These are phyloP conservation scores for Nicotiana paniculata DNA, from an alignment of 257 asterid species.

Conservation along the genomic window DNA sequence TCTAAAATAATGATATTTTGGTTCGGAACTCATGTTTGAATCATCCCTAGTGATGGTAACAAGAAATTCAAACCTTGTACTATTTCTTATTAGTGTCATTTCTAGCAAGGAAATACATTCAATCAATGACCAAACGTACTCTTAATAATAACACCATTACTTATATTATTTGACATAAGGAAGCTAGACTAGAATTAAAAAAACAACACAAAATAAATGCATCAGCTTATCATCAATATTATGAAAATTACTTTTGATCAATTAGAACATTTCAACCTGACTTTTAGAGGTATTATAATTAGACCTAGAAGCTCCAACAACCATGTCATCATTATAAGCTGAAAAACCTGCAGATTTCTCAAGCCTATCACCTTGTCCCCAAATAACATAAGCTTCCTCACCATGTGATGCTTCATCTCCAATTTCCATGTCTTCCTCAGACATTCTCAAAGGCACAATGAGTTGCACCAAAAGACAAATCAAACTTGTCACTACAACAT, in stretches of 20 bases:
- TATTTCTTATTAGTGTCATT: not conserved
- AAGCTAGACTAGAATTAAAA: not conserved
- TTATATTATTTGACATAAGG: not conserved
- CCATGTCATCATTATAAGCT: conserved; percentile 28
- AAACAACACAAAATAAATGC: not conserved
- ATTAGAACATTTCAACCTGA: conserved; percentile 37
- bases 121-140: not conserved
- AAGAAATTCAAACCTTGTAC: not conserved
- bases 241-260: not conserved
- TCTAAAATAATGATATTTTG: too few species aligned
- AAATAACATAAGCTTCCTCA: conserved; percentile 69
- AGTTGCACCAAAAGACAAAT: conserved; percentile 35
- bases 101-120: not conserved
- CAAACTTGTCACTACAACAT: conserved; percentile 44
- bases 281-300: conserved; percentile 13
- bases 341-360: conserved; percentile 37
- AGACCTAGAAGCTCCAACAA: not conserved
- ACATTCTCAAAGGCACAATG: conserved; percentile 58
- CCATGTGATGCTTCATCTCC: conserved; percentile 83
- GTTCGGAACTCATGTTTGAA: too few species aligned
- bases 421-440: conserved; percentile 62
- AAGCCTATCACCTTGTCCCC: conserved; percentile 69
- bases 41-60: not conserved
- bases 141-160: not conserved
- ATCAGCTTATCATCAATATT: not conserved